Base-by-base conservation (phyloP, 1,284 basidiomycete genomes). In the Bothia castanella region DNA sequence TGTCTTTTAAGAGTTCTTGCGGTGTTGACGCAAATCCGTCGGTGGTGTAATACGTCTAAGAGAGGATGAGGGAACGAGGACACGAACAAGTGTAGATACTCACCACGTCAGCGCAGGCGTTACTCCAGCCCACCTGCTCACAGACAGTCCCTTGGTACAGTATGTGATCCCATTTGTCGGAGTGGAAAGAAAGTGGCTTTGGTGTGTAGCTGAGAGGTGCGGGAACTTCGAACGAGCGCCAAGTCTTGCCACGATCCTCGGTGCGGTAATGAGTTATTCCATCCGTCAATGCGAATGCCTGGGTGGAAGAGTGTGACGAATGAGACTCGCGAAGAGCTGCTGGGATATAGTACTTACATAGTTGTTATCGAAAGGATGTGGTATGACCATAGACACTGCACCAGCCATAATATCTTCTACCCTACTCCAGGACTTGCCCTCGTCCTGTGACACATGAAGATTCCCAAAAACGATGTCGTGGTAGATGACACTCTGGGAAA, bases 141-240 rank as follows among this genome's bases (percentile, higher is more conserved):
- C 94, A 97, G 5, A 66, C 66, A 0, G 81, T 82, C 5, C 88
- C 91, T 62, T 94, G 92, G 67, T 88, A 94, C n/a, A 97, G 71
- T 51, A 97, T 86, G 72, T 84, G 77, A 2, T 82, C 87, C 56
- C 75, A 80, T 57, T 89, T 86, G 51, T 85, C 81, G 0, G 90
- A 86, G 63, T 97, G 92, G 73, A 97, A 97, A 4, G 86, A 82
- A 11, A 97, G 78, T 5, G 90, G 87, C 35, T 74, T 71, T 5
- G 76, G 61, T 11, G 82, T 74, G 36, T 80, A 71, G 4, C 87
- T 82, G 1, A 86, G 83, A 7, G 76, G 60, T 5, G 80, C 58
- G 2, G 85, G 83, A 42, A 92, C 78, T 5, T 83, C 72, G 67
- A 96, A 97, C 0, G 79, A 67, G 49, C 82, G 81, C 94, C 94